Base-by-base conservation (phyloP, 2,329 filamentous ascomycete species). In the Ophiostoma quercus region DNA sequence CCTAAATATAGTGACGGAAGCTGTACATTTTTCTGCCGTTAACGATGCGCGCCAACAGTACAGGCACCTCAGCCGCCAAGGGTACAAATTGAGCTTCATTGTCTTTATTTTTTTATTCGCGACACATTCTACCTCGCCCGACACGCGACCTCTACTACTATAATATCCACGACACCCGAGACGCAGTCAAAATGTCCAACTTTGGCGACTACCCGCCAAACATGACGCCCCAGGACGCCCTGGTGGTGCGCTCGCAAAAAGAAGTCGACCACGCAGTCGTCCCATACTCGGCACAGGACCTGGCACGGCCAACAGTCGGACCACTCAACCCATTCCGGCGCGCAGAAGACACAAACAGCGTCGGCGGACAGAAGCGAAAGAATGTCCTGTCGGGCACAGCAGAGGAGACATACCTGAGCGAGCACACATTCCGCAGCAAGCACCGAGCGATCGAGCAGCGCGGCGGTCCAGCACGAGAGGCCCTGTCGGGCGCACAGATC, bases 371-470 rank as follows among this genome's bases (percentile, higher is more conserved):
- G 71, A 94, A 94, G 79, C 88, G 91, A 71, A 94, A 94, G 77
- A 94, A 93, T 72, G 84, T 94, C 1, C 84, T 92, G 12, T 97
- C 95, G 0, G 95, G 95, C 12, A 90, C 87, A 75, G 95, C 95
- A 1, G 87, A 95, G 74, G 94, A 99, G 79, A 93, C 91, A 0
- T 91, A 87, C 74, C 88, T 99, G 73, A 96, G 92, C 78, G 95
- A 98, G 76, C 88, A 94, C 73, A 93, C 92, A 0, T 99, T 99
- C 78, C 88, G 92, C 74, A 87, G 87, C 76, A 93, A 95, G 73
- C 94, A 97, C 77, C 90, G 92, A 70, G 93, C 92, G 1, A 86
- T 95, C 71, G 90, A 94, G 77, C 85, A 90, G 72, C 87, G 75
- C 78, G 89, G 80, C 73, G 85, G 87, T 72, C 79, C 85, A 0